Evolutionary conservation across 2,329 filamentous ascomycete species (phyloP).

Genomic region (Aureobasidium sp.): DNA sequence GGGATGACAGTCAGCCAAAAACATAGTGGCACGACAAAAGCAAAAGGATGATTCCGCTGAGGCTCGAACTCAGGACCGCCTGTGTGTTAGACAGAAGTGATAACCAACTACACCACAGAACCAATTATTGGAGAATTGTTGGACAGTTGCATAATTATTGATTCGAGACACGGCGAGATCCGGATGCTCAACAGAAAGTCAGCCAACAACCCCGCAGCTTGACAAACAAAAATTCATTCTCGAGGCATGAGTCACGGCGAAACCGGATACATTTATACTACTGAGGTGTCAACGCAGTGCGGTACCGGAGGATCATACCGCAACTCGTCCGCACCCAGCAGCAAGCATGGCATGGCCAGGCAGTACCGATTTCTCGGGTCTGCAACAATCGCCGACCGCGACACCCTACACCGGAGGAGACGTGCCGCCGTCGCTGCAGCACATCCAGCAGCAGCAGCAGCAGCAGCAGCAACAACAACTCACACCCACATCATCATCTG

Average conservation of each 20-base stretch:
- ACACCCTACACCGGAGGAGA: conserved; percentile 5
- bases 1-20: too few relatives aligned
- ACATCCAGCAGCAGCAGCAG: too few relatives aligned
- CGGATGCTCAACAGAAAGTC: too few relatives aligned
- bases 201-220: not conserved
- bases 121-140: not conserved
- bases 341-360: conserved; percentile 18
- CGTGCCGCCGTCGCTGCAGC: conserved; percentile 6
- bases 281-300: conserved; percentile 3
- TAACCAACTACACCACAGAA: conserved; percentile 23
- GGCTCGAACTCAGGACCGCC: conserved; percentile 20
- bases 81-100: conserved; percentile 22
- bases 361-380: conserved; percentile 19
- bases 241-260: conserved; percentile 20
- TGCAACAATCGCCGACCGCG: conserved; percentile 17
- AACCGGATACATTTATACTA: conserved; percentile 16
- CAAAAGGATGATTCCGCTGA: conserved; percentile 19
- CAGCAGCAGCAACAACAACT: conserved; percentile 11
- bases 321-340: conserved; percentile 11
- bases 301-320: conserved; percentile 15
- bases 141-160: too few relatives aligned
- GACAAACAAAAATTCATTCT: conserved; percentile 1
- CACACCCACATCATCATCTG: conserved; percentile 13
- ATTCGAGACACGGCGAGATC: too few relatives aligned
- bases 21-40: not conserved